Evolutionary conservation across 305 asterid species (phyloP), one percentile per base, ranked within the genome.

Genomic region (Ruellia speciosa): DNA sequence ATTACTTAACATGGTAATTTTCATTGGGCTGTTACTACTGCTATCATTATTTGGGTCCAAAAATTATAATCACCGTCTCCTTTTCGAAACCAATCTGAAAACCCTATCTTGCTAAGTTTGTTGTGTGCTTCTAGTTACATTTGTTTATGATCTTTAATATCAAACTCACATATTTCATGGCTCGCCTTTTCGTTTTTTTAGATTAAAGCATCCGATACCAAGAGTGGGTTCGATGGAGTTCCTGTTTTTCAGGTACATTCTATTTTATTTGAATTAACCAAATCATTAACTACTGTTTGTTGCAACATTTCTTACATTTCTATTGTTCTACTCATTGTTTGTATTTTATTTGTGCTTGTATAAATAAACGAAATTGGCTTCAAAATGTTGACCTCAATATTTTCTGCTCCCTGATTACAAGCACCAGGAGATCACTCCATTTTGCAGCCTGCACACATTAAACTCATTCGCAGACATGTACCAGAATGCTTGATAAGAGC

Each of bases 141-240:
- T 35, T 19, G 20, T 40, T 50, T 49, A 47, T 68, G 59, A 34
- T 53, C 54, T 15, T 52, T 16, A 10, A 58, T 49, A 65, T 43
- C 47, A 13, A 18, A 14, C 52, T 66, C 12, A 19, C 55, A 20
- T 0, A 55, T 70, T 49, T 64, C 69, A 51, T 54, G 56, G 13
- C 24, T 66, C 51, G 15, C 63, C n/a, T 70, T 75, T 18, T 43
- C 66, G 31, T 69, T 52, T 37, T 67, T 55, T 63, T 71, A 90
- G 96, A 71, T 87, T 59, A 85, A 74, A 80, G 76, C 89, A 68
- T 79, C 94, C 14, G 79, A 69, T 54, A 49, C 47, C 51, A 78
- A 71, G 75, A 67, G 69, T 53, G 95, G 96, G 64, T 90, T 87
- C 72, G 95, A 90, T 77, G 97, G 96, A 78, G 96, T 90, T 70